phyloP scores from a whole-genome alignment of 371 early-diverging fungal species.

The Neoconidiobolus thromboides region DNA sequence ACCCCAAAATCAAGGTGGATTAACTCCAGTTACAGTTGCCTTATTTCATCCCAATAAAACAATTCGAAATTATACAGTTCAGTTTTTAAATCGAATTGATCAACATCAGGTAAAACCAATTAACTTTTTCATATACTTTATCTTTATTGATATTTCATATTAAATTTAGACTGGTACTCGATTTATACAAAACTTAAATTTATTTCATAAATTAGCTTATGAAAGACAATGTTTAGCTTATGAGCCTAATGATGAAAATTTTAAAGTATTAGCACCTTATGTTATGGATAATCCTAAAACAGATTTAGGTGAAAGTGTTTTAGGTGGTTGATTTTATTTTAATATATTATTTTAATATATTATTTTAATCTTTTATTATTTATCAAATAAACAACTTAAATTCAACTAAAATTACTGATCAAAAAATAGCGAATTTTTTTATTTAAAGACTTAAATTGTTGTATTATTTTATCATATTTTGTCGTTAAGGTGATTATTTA shows the following conservation, averaged over 20 bases:
- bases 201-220: conserved; percentile 10
- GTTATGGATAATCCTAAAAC: not conserved
- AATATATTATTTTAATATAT: no score
- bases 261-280: conserved; percentile 3
- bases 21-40: conserved; percentile 59
- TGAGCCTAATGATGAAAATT: conserved; percentile 4
- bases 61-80: conserved; percentile 37
- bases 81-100: conserved; percentile 40
- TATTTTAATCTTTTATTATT: no score
- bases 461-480: no score
- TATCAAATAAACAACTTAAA: no score
- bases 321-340: no score
- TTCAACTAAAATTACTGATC: no score
- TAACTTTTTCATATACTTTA: not conserved
- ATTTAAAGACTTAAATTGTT: no score
- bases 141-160: not conserved
- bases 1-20: conserved; percentile 66
- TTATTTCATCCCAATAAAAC: conserved; percentile 49
- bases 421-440: no score
- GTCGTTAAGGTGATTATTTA: no score
- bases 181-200: conserved; percentile 12
- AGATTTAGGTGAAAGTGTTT: not conserved
- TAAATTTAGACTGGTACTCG: conserved; percentile 9
- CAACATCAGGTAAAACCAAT: conserved; percentile 32
- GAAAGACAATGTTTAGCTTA: conserved; percentile 8